Base-by-base conservation (phyloP, 73 alveolate species). In the Paramecium primaurelia region DNA sequence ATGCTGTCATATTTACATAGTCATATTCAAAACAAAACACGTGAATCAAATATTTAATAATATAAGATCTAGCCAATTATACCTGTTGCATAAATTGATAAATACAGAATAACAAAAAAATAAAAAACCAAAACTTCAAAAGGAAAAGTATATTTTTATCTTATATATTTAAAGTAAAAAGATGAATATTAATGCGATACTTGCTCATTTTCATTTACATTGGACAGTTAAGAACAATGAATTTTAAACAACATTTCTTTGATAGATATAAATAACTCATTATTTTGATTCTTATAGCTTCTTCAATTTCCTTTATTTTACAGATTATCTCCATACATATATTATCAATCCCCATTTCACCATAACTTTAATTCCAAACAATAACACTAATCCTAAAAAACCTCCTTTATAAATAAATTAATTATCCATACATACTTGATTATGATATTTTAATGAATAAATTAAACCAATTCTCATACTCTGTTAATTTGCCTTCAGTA, bases 311-410 rank as follows among this genome's bases (percentile, higher is more conserved):
- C 18, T 75, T 37, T 75, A 45, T 80, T 49, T 80, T 11, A 26
- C 58, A 6, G 91, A 12, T 32, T 80, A 26, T 36, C 71, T 45
- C 71, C 71, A 45, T 22, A 80, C 71, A 80, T 44, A 42, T 1
- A 80, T 47, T 80, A 80, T 80, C 28, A 80, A 45, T 26, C 64
- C 44, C 77, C 75, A 80, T 80, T 80, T 80, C 30, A 80, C 32
- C 18, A 47, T 80, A 6, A 28, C 75, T 80, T 80, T 80, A 20
- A 80, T n/a, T 18, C 47, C 71, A 40, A 80, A 80, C 14, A 80
- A 80, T 9, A 42, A 9, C 30, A 80, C 58, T 45, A 80, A 80
- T 40, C 91, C 91, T 6, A 80, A 18, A 80, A 80, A 45, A 1
- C 91, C 87, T 38, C 87, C 60, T 64, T 32, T 25, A 64, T 32